phyloP scores from a whole-genome alignment of 495 filamentous ascomycete genomes.

The Neurospora africana region DNA sequence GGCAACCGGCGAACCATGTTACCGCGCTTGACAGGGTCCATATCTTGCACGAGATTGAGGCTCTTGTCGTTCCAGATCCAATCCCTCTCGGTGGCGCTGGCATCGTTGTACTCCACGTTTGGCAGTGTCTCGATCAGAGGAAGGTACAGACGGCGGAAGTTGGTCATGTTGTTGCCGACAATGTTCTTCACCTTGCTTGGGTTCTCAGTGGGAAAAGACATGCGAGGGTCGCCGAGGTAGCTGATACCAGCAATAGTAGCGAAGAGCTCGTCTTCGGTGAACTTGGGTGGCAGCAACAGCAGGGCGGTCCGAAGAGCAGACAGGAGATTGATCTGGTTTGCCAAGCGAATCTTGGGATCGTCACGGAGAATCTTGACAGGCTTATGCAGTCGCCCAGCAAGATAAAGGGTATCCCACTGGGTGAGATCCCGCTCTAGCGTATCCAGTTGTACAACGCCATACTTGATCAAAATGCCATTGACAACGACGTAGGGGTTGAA shows the following conservation, averaged over 20 bases:
- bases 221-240: slow-evolving; percentile 89
- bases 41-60: slow-evolving; percentile 64
- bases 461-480: slow-evolving; percentile 95
- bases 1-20: slow-evolving; percentile 95
- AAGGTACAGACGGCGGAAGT: slow-evolving; percentile 82
- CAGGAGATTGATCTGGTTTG: slow-evolving; percentile 90
- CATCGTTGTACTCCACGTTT: slow-evolving; percentile 72
- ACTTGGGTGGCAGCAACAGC: slow-evolving; percentile 68
- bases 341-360: slow-evolving; percentile 77
- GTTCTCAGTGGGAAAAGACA: slow-evolving; percentile 79
- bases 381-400: slow-evolving; percentile 90
- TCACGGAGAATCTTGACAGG: slow-evolving; percentile 96
- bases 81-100: slow-evolving; percentile 45
- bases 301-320: slow-evolving; percentile 85
- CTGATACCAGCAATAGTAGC: slow-evolving; percentile 81
- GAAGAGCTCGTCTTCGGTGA: slow-evolving; percentile 83
- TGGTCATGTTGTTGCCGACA: slow-evolving; percentile 76
- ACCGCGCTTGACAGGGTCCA: slow-evolving; percentile 77
- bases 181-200: slow-evolving; percentile 91
- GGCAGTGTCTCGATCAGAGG: slow-evolving; percentile 83
- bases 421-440: slow-evolving; percentile 78
- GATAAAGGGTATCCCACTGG: slow-evolving; percentile 85
- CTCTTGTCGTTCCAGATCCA: slow-evolving; percentile 54
- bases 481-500: slow-evolving; percentile 94
- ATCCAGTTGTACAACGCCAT: slow-evolving; percentile 86